These are phyloP conservation scores for Fusarium virguliforme DNA, from an alignment of 2,329 filamentous ascomycete genomes.

Conservation along the genomic window DNA sequence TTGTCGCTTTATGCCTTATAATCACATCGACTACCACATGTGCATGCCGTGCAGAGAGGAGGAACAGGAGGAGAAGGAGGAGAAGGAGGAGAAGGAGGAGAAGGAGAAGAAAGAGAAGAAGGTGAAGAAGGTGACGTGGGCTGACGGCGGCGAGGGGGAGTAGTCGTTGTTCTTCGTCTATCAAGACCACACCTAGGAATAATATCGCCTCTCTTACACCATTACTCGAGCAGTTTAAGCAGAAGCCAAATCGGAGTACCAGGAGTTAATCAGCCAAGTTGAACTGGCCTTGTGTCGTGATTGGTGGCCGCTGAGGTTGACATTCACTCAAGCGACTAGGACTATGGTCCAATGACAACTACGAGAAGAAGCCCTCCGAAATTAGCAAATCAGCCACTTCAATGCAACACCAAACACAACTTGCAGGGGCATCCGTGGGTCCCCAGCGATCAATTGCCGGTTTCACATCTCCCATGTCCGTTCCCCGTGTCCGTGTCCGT, in stretches of 20 bases:
- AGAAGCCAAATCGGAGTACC: no score
- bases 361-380: not conserved
- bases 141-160: not conserved
- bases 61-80: not conserved
- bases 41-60: no score
- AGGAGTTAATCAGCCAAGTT: no score
- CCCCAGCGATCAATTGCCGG: constrained; percentile 26
- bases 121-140: not conserved
- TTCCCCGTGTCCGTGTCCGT: constrained; percentile 38
- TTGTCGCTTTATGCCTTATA: no score
- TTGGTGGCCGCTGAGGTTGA: not conserved
- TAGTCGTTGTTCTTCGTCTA: no score
- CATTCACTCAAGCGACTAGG: not conserved
- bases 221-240: no score
- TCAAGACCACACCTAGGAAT: no score
- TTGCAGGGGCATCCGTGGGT: not conserved
- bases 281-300: not conserved
- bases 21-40: no score
- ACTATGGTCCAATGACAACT: not conserved
- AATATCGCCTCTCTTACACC: no score
- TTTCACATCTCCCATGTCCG: constrained; percentile 32
- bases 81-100: not conserved
- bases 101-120: not conserved
- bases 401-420: not conserved
- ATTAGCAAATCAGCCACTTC: not conserved